Evolutionary conservation across 768 basidiomycete species (phyloP).

Genomic region (Auricularia heimuer): DNA sequence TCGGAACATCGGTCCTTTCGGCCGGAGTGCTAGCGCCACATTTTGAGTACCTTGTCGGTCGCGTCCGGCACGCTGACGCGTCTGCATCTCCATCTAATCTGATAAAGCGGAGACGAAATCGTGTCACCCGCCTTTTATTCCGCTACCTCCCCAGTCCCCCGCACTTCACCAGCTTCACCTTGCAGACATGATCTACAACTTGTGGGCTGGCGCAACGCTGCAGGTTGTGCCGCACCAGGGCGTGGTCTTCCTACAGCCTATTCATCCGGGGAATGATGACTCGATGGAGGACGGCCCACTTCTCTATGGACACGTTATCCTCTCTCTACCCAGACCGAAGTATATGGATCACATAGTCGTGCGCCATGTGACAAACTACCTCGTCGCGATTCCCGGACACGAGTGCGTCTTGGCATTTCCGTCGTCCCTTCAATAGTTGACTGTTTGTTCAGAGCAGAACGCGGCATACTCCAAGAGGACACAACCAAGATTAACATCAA

Average conservation of each 20-base stretch:
- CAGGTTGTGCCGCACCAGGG: background rate
- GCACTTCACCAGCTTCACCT: no score
- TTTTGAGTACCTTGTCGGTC: background rate
- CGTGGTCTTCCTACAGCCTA: background rate
- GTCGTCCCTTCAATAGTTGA: background rate
- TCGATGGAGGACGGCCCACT: background rate
- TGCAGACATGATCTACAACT: background rate
- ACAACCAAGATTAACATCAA: background rate
- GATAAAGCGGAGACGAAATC: background rate
- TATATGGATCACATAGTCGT: background rate
- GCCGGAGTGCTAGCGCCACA: background rate
- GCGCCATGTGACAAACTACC: background rate
- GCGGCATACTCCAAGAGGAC: background rate
- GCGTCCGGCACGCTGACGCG: background rate
- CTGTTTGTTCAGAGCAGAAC: background rate
- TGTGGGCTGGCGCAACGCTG: background rate
- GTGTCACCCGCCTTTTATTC: background rate
- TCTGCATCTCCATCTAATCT: background rate
- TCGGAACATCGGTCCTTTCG: no score
- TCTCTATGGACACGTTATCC: background rate
- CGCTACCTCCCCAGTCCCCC: background rate
- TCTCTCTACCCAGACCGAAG: background rate
- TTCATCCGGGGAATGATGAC: background rate
- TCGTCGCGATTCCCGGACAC: background rate
- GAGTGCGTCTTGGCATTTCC: background rate